phyloP scores from a whole-genome alignment of 495 filamentous ascomycete genomes.

The Aspergillus biplanus region DNA sequence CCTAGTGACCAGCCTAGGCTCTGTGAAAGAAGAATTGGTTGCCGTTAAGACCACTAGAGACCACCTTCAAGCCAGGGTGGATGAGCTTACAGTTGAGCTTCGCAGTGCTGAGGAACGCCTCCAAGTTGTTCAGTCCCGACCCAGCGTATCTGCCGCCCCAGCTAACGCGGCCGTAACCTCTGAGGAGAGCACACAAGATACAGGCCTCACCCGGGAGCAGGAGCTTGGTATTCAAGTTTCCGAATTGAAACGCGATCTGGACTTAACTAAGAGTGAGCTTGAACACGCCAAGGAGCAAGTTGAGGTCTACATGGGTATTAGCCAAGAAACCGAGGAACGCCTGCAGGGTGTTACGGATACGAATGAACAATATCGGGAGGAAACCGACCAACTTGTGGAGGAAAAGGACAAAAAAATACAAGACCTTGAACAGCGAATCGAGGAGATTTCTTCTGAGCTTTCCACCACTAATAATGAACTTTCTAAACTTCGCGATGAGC shows the following conservation, averaged over 20 bases:
- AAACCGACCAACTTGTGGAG: slow-evolving; percentile 72
- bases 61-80: slow-evolving; percentile 81
- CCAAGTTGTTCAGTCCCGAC: slow-evolving; percentile 73
- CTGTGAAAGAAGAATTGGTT: slow-evolving; percentile 80
- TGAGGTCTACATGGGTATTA: slow-evolving; percentile 88
- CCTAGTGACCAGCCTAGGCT: slow-evolving; percentile 73
- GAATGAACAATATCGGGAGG: slow-evolving; percentile 81
- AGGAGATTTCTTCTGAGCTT: slow-evolving; percentile 82
- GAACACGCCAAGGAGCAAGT: slow-evolving; percentile 76
- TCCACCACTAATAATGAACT: slow-evolving; percentile 78
- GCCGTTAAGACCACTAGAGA: slow-evolving; percentile 83
- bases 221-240: slow-evolving; percentile 80
- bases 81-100: slow-evolving; percentile 86
- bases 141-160: slow-evolving; percentile 56
- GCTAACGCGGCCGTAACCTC: slow-evolving; percentile 30
- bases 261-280: slow-evolving; percentile 73
- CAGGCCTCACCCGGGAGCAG: slow-evolving; percentile 72
- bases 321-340: slow-evolving; percentile 85
- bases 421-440: slow-evolving; percentile 77
- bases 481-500: slow-evolving; percentile 72
- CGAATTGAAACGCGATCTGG: slow-evolving; percentile 80
- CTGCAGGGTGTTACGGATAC: slow-evolving; percentile 76
- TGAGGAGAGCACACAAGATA: slow-evolving; percentile 52
- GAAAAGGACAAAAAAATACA: slow-evolving; percentile 76
- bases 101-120: slow-evolving; percentile 84